Conservation (phyloP, 83 land plant genomes). For the Thuja plicata region DNA sequence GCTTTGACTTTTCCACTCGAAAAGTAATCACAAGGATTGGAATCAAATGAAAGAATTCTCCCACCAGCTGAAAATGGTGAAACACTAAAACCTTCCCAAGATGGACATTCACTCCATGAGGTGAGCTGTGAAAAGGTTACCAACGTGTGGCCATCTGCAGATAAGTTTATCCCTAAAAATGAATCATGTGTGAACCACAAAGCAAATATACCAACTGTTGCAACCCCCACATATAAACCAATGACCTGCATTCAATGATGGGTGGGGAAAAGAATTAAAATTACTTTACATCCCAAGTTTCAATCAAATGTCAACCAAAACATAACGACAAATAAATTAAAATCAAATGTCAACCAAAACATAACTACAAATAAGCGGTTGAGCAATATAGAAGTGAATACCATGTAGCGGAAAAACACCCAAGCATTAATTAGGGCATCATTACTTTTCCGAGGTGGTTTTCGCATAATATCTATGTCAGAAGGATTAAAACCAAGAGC, state of each 20-base stretch:
- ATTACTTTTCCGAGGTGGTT: conserved; percentile 46
- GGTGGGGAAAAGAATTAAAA: neutral
- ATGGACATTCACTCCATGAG: conserved; percentile 73
- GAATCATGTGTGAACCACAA: conserved; percentile 85
- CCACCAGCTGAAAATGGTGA: conserved; percentile 78
- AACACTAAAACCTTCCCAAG: conserved; percentile 72
- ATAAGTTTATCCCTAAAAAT: conserved; percentile 73
- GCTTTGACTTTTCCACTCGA: conserved; percentile 72
- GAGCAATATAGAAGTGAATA: conserved; percentile 3
- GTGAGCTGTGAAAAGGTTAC: conserved; percentile 74
- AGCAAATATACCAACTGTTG: conserved; percentile 77
- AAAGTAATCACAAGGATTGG: conserved; percentile 81
- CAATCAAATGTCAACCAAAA: neutral
- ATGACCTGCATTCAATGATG: conserved; percentile 52
- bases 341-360: neutral
- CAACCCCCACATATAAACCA: conserved; percentile 85
- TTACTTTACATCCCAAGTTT: neutral
- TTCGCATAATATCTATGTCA: conserved; percentile 40
- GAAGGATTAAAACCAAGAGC: conserved; percentile 54
- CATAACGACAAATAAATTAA: neutral
- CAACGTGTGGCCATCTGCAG: conserved; percentile 73
- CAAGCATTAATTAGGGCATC: conserved; percentile 34
- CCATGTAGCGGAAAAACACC: conserved; percentile 51
- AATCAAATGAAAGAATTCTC: conserved; percentile 41
- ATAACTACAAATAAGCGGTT: neutral